These are phyloP conservation scores for Trametes elegans DNA, from an alignment of 768 basidiomycete species.

Conservation along the genomic window DNA sequence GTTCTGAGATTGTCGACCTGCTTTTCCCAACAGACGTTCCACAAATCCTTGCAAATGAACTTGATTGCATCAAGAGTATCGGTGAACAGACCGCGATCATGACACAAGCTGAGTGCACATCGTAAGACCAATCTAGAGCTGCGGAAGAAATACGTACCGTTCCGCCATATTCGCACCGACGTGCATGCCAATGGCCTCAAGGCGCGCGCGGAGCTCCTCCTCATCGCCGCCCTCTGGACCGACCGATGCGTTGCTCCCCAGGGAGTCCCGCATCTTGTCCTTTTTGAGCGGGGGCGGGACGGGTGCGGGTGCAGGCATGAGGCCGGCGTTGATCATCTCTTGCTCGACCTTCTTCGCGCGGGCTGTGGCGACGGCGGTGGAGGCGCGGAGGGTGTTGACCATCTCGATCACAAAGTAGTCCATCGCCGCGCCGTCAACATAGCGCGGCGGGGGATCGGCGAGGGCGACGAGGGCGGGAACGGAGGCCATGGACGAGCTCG, in stretches of 20 bases:
- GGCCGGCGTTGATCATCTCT: slow-evolving; percentile 77
- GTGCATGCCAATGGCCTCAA: slow-evolving; percentile 84
- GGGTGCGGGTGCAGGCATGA: slow-evolving; percentile 53
- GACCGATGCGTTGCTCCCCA: slow-evolving; percentile 29
- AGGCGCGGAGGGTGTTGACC: slow-evolving; percentile 70
- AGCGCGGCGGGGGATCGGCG: slow-evolving; percentile 59
- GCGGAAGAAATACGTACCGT: slow-evolving; percentile 47
- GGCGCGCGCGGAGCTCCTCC: slow-evolving; percentile 59
- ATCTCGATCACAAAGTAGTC: slow-evolving; percentile 87
- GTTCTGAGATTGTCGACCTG: slow-evolving; percentile 95
- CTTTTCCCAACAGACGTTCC: slow-evolving; percentile 89
- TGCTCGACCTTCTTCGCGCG: slow-evolving; percentile 68
- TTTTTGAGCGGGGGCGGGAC: slow-evolving; percentile 39
- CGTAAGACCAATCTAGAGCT: neutral
- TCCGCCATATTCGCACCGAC: slow-evolving; percentile 87
- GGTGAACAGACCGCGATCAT: slow-evolving; percentile 69
- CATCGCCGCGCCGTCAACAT: slow-evolving; percentile 68
- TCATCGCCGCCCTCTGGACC: slow-evolving; percentile 54
- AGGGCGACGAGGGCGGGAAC: slow-evolving; percentile 44
- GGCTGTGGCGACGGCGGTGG: slow-evolving; percentile 68
- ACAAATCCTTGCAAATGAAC: slow-evolving; percentile 96
- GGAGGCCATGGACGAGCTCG: slow-evolving; percentile 19
- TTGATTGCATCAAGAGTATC: slow-evolving; percentile 91
- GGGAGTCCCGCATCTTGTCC: slow-evolving; percentile 39
- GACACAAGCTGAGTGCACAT: slow-evolving; percentile 55